Evolutionary conservation across 257 asterid species (phyloP).

Genomic region (Lantana camara): DNA sequence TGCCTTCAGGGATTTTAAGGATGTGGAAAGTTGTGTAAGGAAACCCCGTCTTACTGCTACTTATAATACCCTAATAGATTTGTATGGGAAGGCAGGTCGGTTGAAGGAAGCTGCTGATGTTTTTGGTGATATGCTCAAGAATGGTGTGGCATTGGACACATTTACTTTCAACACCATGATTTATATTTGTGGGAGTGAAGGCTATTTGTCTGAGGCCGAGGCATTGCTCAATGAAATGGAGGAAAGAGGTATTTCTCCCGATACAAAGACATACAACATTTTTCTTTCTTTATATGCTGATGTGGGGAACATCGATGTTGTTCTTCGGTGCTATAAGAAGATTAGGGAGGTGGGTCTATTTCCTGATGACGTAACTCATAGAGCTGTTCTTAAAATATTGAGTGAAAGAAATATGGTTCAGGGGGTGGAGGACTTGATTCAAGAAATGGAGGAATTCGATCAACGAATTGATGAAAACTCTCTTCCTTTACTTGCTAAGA

Average conservation of each 20-base stretch:
- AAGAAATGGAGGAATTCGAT: slow-evolving; percentile 65
- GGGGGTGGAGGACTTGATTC: slow-evolving; percentile 71
- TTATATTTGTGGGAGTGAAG: slow-evolving; percentile 74
- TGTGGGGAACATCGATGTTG: slow-evolving; percentile 57
- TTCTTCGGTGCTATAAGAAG: slow-evolving; percentile 62
- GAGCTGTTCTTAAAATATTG: slow-evolving; percentile 61
- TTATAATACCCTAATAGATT: slow-evolving; percentile 84
- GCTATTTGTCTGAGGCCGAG: slow-evolving; percentile 81
- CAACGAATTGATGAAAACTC: slow-evolving; percentile 62
- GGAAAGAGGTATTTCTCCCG: slow-evolving; percentile 75
- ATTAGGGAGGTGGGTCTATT: slow-evolving; percentile 78
- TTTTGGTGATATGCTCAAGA: slow-evolving; percentile 77
- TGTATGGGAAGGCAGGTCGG: slow-evolving; percentile 89
- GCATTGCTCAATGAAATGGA: slow-evolving; percentile 77
- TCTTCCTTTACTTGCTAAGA: slow-evolving; percentile 65
- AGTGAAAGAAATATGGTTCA: slow-evolving; percentile 68
- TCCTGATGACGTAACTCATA: slow-evolving; percentile 78
- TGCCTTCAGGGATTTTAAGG: slow-evolving; percentile 29
- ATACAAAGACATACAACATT: slow-evolving; percentile 84
- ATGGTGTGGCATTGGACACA: slow-evolving; percentile 72
- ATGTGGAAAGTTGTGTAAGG: slow-evolving; percentile 40
- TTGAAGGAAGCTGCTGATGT: slow-evolving; percentile 80
- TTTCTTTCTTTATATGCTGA: slow-evolving; percentile 67
- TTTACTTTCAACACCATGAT: slow-evolving; percentile 93
- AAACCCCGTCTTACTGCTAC: slow-evolving; percentile 73